Percentiles rank a stretch among this genome's conserved stretches.
These are phyloP conservation scores for Colletotrichum lupini DNA, from an alignment of 2,329 filamentous ascomycete species.

Conservation along the genomic window DNA sequence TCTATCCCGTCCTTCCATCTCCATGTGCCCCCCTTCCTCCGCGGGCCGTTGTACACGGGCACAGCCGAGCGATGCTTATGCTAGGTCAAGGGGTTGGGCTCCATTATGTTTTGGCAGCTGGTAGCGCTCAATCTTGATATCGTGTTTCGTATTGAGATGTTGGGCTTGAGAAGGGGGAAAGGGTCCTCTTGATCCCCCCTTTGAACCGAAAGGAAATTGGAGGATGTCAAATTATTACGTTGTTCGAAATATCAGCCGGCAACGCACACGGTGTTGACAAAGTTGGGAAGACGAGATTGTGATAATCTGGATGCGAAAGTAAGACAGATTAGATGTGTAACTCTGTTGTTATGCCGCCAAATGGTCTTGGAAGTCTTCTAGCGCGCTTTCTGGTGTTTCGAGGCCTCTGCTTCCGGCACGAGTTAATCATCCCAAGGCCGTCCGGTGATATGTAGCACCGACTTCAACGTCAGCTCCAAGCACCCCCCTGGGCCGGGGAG, in stretches of 20 bases:
- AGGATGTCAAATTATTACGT: not conserved
- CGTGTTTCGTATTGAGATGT: slow-evolving; percentile 9
- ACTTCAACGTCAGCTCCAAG: no score
- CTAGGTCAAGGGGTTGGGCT: not conserved
- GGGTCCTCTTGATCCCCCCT: not conserved
- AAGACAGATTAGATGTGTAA: not conserved
- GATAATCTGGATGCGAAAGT: not conserved
- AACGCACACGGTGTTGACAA: not conserved
- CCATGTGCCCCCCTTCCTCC: not conserved
- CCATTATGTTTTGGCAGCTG: not conserved
- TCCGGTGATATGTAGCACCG: no score
- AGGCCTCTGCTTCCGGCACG: not conserved
- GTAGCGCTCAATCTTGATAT: not conserved
- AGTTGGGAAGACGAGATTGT: not conserved
- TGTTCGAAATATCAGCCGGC: not conserved
- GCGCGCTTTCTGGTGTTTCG: not conserved
- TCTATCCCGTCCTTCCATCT: not conserved
- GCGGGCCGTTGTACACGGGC: slow-evolving; percentile 20
- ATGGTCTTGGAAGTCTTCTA: not conserved
- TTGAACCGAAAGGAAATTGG: not conserved
- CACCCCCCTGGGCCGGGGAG: no score
- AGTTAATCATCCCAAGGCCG: not conserved
- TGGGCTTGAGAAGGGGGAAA: not conserved
- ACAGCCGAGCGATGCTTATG: slow-evolving; percentile 4
- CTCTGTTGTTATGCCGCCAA: not conserved